Conservation (phyloP, 148 eudicot genomes). For the Vaccinium myrtillus region DNA sequence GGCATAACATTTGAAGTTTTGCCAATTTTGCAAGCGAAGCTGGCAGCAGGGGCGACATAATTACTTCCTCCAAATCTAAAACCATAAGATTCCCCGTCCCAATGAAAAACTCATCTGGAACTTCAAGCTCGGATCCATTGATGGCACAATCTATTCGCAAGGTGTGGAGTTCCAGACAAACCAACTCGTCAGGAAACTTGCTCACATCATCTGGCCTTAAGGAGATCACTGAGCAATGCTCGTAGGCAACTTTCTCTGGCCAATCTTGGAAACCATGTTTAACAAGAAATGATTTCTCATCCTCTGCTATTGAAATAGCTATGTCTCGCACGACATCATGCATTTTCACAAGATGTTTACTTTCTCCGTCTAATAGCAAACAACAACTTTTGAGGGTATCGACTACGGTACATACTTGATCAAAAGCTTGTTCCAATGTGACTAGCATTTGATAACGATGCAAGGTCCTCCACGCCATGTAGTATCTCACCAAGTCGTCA, state of each 20-base stretch:
- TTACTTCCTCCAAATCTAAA: no score
- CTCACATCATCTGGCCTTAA: no score
- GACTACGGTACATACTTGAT: not conserved
- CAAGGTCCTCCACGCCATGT: not conserved
- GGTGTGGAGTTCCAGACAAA: no score
- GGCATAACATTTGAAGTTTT: no score
- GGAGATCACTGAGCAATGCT: no score
- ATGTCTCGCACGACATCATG: not conserved
- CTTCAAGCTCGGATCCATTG: no score
- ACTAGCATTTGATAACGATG: not conserved
- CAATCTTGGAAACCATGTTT: not conserved
- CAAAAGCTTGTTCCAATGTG: not conserved
- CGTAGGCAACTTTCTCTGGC: not conserved
- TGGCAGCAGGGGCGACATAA: no score
- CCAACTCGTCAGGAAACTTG: no score
- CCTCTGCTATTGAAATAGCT: not conserved
- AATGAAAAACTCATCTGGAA: no score
- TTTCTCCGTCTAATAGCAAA: not conserved
- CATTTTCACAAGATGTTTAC: not conserved
- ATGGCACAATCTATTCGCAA: no score
- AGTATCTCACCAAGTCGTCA: not conserved
- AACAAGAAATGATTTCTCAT: not conserved
- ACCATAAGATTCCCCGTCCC: no score
- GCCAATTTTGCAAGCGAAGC: no score
- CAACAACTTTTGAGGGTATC: not conserved